Evolutionary conservation across 306 rosid genomes (phyloP).

Genomic region (Vigna nakashimae): DNA sequence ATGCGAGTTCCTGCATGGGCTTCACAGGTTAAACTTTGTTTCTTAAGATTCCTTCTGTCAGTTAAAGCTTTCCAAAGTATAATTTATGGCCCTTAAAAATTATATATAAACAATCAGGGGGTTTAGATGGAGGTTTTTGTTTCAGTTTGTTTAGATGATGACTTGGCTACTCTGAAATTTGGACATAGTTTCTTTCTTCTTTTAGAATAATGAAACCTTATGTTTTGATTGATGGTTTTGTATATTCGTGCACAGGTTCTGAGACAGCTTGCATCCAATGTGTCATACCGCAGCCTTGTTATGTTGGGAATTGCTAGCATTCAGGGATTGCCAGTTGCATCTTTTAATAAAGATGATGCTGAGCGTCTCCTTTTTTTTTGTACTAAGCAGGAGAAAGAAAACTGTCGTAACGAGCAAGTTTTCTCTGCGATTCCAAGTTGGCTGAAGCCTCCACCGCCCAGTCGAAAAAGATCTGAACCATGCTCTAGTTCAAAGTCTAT

Average conservation of each 20-base stretch:
- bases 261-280: slow-evolving; percentile 92
- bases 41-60: slow-evolving; percentile 36
- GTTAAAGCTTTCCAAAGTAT: slow-evolving; percentile 13
- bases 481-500: slow-evolving; percentile 48
- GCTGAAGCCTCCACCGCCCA: slow-evolving; percentile 85
- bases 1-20: slow-evolving; percentile 94
- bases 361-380: slow-evolving; percentile 89
- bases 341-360: slow-evolving; percentile 85
- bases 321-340: slow-evolving; percentile 94
- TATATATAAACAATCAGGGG: slow-evolving; percentile 10
- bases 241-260: slow-evolving; percentile 69
- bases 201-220: neutral
- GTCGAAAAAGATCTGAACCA: slow-evolving; percentile 68
- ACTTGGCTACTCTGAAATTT: neutral
- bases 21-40: slow-evolving; percentile 68
- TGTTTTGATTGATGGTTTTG: slow-evolving; percentile 31
- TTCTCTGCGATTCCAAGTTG: slow-evolving; percentile 69
- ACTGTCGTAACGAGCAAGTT: slow-evolving; percentile 43
- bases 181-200: neutral
- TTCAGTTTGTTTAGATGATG: neutral
- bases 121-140: slow-evolving; percentile 38
- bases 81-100: neutral
- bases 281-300: slow-evolving; percentile 84
- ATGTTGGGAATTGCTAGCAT: slow-evolving; percentile 87
- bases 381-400: slow-evolving; percentile 53